phyloP scores from a whole-genome alignment of 1,139 yeast species.

The Scheffersomyces titani region DNA sequence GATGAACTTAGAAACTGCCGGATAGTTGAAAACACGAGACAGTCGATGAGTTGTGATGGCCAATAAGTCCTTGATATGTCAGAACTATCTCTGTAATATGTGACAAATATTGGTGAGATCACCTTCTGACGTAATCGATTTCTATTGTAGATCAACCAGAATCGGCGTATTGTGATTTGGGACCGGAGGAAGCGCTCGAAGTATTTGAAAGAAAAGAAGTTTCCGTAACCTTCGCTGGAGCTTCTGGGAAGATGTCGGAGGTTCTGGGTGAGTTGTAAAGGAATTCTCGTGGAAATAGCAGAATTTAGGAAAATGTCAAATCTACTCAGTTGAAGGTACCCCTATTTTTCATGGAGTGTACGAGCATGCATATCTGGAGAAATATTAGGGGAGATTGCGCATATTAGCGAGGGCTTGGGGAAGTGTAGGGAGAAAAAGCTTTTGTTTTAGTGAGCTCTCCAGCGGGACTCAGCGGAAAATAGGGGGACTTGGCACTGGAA shows the following conservation, averaged over 20 bases:
- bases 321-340: background rate
- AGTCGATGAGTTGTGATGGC: background rate
- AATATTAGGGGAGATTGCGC: background rate
- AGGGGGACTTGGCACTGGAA: background rate
- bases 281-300: too few species aligned
- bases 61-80: background rate
- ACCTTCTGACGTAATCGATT: background rate
- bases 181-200: background rate
- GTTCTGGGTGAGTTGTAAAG: too few species aligned
- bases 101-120: background rate
- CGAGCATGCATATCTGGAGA: background rate
- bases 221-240: background rate
- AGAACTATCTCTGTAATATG: background rate
- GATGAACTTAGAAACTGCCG: background rate
- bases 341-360: background rate
- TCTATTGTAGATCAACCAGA: background rate
- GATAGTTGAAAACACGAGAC: background rate
- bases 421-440: background rate
- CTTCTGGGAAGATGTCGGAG: background rate
- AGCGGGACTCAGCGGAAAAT: background rate
- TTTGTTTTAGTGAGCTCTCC: background rate
- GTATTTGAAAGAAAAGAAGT: background rate
- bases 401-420: background rate
- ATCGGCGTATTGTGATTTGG: background rate
- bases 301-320: background rate